A percentile compares a stretch with the other conserved stretches of the same genome.
These are phyloP conservation scores for Xenoacremonium recifei DNA, from an alignment of 2,329 filamentous ascomycete genomes.

Conservation along the genomic window DNA sequence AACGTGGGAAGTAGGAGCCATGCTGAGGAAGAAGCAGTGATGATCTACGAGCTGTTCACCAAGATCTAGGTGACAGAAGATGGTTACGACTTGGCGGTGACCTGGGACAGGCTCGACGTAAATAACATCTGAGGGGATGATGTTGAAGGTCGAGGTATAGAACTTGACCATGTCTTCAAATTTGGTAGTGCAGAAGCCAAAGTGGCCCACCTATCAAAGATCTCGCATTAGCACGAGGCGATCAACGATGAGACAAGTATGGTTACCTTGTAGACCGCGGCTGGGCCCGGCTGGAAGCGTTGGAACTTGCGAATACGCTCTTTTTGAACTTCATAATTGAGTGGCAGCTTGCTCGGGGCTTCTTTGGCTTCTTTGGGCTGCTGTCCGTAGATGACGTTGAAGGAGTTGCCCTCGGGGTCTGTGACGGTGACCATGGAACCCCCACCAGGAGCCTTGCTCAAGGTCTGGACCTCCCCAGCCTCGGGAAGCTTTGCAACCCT, in stretches of 20 bases:
- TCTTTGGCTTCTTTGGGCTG: not conserved
- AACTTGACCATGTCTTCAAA: slow-evolving; percentile 6
- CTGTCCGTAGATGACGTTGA: slow-evolving; percentile 2
- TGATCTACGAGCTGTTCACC: slow-evolving; percentile 47
- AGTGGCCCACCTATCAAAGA: slow-evolving; percentile 6
- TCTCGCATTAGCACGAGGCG: not conserved
- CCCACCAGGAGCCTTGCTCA: slow-evolving; percentile 1
- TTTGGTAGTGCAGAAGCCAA: slow-evolving; percentile 3
- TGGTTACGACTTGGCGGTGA: slow-evolving; percentile 35
- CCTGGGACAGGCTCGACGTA: slow-evolving; percentile 1
- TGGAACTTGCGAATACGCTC: slow-evolving; percentile 3
- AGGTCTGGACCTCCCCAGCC: not conserved
- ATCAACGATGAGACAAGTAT: not conserved
- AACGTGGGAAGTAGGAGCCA: slow-evolving; percentile 50
- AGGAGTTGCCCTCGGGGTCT: slow-evolving; percentile 3
- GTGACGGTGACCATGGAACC: slow-evolving; percentile 1
- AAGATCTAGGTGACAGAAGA: slow-evolving; percentile 45
- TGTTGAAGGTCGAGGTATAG: slow-evolving; percentile 6
- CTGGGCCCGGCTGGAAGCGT: slow-evolving; percentile 2
- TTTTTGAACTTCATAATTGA: slow-evolving; percentile 3
- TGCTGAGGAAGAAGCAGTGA: slow-evolving; percentile 50
- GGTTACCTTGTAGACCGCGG: slow-evolving; percentile 6
- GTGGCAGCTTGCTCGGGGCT: not conserved
- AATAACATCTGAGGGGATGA: slow-evolving; percentile 8
- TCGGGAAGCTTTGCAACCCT: not conserved